Evolutionary conservation across 768 basidiomycete genomes (phyloP).

Genomic region (Sutorius australiensis): DNA sequence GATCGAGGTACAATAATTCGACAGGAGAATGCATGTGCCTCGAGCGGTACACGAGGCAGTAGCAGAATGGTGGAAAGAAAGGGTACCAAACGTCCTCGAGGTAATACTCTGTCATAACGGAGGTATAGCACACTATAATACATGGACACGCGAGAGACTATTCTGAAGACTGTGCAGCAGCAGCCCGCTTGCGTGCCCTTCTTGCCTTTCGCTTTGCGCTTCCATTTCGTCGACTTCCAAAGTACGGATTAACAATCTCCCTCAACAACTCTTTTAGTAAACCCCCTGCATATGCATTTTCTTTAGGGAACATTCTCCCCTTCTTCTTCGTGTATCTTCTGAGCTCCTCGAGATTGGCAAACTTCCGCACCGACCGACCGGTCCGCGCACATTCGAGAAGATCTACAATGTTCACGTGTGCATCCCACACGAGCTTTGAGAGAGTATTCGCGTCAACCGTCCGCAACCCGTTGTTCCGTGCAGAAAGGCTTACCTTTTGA

Average conservation of each 20-base stretch:
- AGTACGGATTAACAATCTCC: conserved; percentile 19
- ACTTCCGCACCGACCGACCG: conserved; percentile 18
- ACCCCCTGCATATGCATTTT: conserved; percentile 27
- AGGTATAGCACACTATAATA: not conserved
- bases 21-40: too few relatives aligned
- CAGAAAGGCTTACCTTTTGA: conserved; percentile 7
- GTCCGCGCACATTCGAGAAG: conserved; percentile 22
- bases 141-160: not conserved
- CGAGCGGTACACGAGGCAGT: too few relatives aligned
- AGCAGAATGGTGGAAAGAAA: too few relatives aligned
- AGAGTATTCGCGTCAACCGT: not conserved
- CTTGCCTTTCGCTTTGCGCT: conserved; percentile 14
- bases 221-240: conserved; percentile 19
- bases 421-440: conserved; percentile 20
- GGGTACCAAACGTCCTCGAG: too few relatives aligned
- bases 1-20: too few relatives aligned
- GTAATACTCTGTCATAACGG: too few relatives aligned
- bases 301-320: conserved; percentile 27
- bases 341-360: conserved; percentile 24
- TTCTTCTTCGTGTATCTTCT: conserved; percentile 21
- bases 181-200: conserved; percentile 11
- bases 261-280: conserved; percentile 31
- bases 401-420: conserved; percentile 35
- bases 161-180: not conserved
- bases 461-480: not conserved